Conservation (phyloP, 164 flowering plant species). For the Liriodendron chinense region DNA sequence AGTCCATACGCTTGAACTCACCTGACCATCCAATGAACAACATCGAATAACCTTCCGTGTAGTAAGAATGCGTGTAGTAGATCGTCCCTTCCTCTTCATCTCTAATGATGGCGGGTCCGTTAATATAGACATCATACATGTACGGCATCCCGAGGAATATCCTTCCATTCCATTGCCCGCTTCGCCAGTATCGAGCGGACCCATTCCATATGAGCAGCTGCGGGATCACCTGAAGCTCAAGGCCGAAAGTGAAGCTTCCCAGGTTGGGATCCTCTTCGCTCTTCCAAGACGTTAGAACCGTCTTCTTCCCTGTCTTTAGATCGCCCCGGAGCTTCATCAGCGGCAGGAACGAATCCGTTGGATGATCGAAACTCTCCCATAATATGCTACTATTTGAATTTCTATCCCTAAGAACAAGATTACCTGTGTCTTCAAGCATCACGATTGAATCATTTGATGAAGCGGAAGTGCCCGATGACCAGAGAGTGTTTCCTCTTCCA, state of each 20-base stretch:
- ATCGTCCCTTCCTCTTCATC: background rate
- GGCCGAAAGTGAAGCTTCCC: background rate
- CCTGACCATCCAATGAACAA: slow-evolving; percentile 10
- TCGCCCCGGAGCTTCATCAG: slow-evolving; percentile 44
- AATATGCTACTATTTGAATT: no score
- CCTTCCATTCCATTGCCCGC: slow-evolving; percentile 18
- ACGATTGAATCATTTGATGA: slow-evolving; percentile 8
- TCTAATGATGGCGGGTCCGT: background rate
- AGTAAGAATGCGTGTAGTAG: background rate
- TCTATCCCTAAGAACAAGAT: slow-evolving; percentile 36
- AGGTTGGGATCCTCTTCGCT: slow-evolving; percentile 31
- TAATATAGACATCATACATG: background rate
- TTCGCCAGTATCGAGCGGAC: slow-evolving; percentile 13
- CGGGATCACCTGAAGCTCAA: background rate
- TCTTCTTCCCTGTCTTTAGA: slow-evolving; percentile 28
- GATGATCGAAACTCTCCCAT: slow-evolving; percentile 66
- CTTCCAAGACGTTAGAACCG: slow-evolving; percentile 44
- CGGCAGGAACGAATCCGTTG: slow-evolving; percentile 35
- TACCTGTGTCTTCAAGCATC: slow-evolving; percentile 47
- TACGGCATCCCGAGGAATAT: slow-evolving; percentile 9
- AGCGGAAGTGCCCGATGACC: slow-evolving; percentile 32
- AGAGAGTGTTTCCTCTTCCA: background rate
- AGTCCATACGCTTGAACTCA: background rate
- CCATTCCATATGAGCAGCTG: background rate
- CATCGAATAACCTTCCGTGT: background rate